Base-by-base conservation (phyloP, 345 rosid species). In the Hirschfeldia incana region DNA sequence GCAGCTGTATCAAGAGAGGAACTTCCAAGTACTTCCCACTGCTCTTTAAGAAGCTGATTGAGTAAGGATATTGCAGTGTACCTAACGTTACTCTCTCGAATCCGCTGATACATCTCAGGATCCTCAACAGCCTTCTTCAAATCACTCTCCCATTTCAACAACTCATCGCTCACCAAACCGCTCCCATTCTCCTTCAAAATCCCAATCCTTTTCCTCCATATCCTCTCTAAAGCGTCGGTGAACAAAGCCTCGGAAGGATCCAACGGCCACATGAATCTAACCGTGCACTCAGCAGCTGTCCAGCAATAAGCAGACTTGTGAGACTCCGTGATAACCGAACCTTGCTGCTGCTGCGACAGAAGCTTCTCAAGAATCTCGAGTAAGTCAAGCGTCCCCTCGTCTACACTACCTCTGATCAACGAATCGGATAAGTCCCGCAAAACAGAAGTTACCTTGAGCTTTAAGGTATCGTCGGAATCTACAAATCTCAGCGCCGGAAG, bases 301-400 rank as follows among this genome's bases (percentile, higher is more conserved):
- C 86, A 89, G 44, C 84, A 75, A 66, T 86, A 91, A 5, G 97
- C 94, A 6, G 53, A 77, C 83, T 80, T 83, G 85, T 91, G 85
- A 13, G 92, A 85, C 2, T 69, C 85, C 11, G 70, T 10, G 30
- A 83, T 27, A 10, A 72, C 1, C 27, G 34, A 17, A 8, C 80
- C 79, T 7, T 71, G 1, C n/a, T 75, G 77, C 11, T 74, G 77
- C 12, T 67, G 72, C 65, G 72, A 49, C 39, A 85, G 85, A 65
- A 87, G 51, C 65, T 66, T 67, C 67, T 86, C 90, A 2, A 92
- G 53, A 0, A 53, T 29, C 59, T 84, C 87, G 1, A 92, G 85
- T 0, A 65, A 73, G 4, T 87, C 90, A 16, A 92, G 94, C 13
- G 76, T 70, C n/a, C 32, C 57, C 30, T 92, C 89, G 15, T 66